Base-by-base conservation (phyloP, 768 basidiomycete species). In the Lactarius sp. region DNA sequence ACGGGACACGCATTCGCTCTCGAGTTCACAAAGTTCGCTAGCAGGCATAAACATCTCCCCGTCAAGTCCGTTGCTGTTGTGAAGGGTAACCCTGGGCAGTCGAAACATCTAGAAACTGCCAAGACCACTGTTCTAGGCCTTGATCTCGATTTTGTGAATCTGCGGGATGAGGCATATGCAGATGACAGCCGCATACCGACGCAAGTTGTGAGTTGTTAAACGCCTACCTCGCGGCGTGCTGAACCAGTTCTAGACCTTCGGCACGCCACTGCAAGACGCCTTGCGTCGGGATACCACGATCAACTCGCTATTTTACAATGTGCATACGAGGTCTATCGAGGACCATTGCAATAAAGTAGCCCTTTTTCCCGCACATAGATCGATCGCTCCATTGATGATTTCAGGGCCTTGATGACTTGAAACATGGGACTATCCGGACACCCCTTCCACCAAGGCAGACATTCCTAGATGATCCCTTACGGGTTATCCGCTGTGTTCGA, bases 81-180 rank as follows among this genome's bases (percentile, higher is more conserved):
- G 62, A 92, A 91, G 62, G 86, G 87, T 64, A 98, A 98, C 71
- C 96, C 97, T 0, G 94, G 94, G 47, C 96, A 98, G 76, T 95
- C 92, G 37, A 99, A 99, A 72, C 97, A 99, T 75, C 81, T 99
- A 36, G 96, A 98, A 76, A 98, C 97, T 1, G 95, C 95, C 2
- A 87, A 87, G 47, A 87, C 93, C 44, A 85, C 83, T 49, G 76
- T 98, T 39, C 78, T 92, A 59, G 94, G 83, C 2, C 76, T 90
- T 52, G 92, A 94, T 62, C 78, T 98, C 52, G 97, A 99, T 73
- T 86, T 97, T 66, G 97, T 98, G 3, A 98, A 98, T 71, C 77
- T 98, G 60, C 78, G 97, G 66, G 91, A 87, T 66, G 97, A 99
- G 74, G 91, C 88, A 66, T 99, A 99, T 75, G 86, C 92, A 0